Evolutionary conservation across 1,139 yeast species (phyloP).

Genomic region (Geotrichum fermentans): DNA sequence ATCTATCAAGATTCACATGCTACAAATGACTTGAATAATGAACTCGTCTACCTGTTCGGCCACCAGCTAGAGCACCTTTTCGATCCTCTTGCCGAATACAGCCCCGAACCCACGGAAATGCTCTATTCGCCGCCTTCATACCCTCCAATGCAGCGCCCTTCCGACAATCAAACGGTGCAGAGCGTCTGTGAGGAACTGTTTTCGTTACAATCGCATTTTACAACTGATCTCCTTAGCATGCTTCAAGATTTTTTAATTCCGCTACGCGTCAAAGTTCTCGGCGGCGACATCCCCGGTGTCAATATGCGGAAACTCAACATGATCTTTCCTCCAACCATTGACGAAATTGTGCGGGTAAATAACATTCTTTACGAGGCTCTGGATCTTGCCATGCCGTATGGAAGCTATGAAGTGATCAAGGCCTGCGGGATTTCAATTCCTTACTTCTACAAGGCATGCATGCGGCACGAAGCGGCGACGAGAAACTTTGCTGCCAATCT

Average conservation of each 20-base stretch:
- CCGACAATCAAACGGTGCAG: constrained; percentile 32
- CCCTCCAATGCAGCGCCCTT: constrained; percentile 25
- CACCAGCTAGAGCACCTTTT: constrained; percentile 82
- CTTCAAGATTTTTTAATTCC: constrained; percentile 77
- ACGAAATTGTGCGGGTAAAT: constrained; percentile 83
- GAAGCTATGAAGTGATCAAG: constrained; percentile 66
- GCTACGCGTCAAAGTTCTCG: constrained; percentile 62
- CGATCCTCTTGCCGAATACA: constrained; percentile 84
- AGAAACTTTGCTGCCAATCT: constrained; percentile 49
- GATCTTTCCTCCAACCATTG: constrained; percentile 90
- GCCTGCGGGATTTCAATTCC: constrained; percentile 81
- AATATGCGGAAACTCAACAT: constrained; percentile 63
- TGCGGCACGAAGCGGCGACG: constrained; percentile 89
- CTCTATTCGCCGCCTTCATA: constrained; percentile 52
- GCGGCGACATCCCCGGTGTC: constrained; percentile 45
- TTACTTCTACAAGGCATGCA: constrained; percentile 84
- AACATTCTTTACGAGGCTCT: constrained; percentile 76
- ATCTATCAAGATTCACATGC: constrained; percentile 55
- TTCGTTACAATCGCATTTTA: constrained; percentile 65
- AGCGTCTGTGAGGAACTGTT: constrained; percentile 64
- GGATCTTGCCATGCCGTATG: constrained; percentile 59
- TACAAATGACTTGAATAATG: constrained; percentile 61
- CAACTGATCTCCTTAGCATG: constrained; percentile 65
- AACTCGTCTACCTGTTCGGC: constrained; percentile 68
- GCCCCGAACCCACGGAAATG: constrained; percentile 78